phyloP scores from a whole-genome alignment of 495 filamentous ascomycete genomes.

The Daldinia bambusicola region DNA sequence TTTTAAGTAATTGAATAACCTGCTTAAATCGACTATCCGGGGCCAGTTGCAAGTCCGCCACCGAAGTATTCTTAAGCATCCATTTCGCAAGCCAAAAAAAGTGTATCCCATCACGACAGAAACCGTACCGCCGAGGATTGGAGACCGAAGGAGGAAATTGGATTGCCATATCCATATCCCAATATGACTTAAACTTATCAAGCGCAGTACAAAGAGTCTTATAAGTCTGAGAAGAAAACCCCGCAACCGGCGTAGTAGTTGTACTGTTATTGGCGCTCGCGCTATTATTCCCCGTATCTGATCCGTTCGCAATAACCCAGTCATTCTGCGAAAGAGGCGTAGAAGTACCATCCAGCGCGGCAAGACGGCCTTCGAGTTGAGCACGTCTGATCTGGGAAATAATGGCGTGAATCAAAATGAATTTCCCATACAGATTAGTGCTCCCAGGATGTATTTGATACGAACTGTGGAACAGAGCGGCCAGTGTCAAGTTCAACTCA shows the following conservation, averaged over 20 bases:
- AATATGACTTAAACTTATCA: slow-evolving; percentile 72
- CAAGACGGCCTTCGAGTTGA: slow-evolving; percentile 48
- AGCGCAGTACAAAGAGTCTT: slow-evolving; percentile 58
- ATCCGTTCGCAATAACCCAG: slow-evolving; percentile 55
- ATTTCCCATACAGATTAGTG: slow-evolving; percentile 75
- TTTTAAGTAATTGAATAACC: slow-evolving; percentile 67
- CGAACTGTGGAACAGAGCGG: slow-evolving; percentile 62
- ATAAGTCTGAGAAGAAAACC: slow-evolving; percentile 47
- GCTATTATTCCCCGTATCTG: slow-evolving; percentile 37
- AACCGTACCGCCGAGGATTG: slow-evolving; percentile 64
- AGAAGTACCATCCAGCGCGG: slow-evolving; percentile 50
- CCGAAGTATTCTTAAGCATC: slow-evolving; percentile 59
- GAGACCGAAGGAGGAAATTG: slow-evolving; percentile 66
- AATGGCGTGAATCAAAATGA: slow-evolving; percentile 73
- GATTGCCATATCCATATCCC: slow-evolving; percentile 70
- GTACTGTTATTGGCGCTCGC: slow-evolving; percentile 56
- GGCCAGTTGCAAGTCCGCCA: slow-evolving; percentile 57
- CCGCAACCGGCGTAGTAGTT: slow-evolving; percentile 61
- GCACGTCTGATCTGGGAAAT: slow-evolving; percentile 62
- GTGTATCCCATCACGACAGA: slow-evolving; percentile 70
- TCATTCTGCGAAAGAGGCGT: slow-evolving; percentile 62
- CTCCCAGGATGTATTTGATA: slow-evolving; percentile 63
- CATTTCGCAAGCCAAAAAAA: slow-evolving; percentile 72
- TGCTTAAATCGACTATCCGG: slow-evolving; percentile 67
- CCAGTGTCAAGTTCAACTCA: slow-evolving; percentile 63